Percentiles rank a stretch among this genome's conserved stretches.
phyloP scores from a whole-genome alignment of 345 rosid genomes.

The Erodium maritimum region DNA sequence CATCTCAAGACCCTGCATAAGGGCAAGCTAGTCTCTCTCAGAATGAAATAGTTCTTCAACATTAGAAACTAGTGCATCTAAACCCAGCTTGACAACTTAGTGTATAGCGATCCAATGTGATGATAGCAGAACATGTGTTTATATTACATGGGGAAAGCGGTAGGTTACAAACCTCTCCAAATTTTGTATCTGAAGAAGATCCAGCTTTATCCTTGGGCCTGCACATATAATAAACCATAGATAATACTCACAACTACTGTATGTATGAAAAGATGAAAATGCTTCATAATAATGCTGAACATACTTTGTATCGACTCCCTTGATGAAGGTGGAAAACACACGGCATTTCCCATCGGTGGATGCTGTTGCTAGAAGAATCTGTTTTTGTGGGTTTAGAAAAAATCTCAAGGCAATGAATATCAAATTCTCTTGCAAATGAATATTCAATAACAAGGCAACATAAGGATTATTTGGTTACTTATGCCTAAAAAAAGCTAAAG shows the following conservation, averaged over 20 bases:
- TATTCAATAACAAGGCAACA: neutral
- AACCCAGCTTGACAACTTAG: neutral
- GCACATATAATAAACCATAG: slow-evolving; percentile 10
- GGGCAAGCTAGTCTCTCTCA: neutral
- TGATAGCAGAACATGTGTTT: neutral
- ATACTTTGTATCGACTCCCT: slow-evolving; percentile 90
- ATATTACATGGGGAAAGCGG: slow-evolving; percentile 5
- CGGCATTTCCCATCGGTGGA: slow-evolving; percentile 98
- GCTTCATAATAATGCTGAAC: neutral
- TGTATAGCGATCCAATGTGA: neutral
- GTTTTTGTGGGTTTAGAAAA: slow-evolving; percentile 7
- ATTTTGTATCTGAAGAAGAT: slow-evolving; percentile 64
- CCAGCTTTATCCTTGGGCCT: slow-evolving; percentile 58
- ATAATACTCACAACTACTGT: slow-evolving; percentile 3
- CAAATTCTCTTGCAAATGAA: neutral
- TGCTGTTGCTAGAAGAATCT: slow-evolving; percentile 91
- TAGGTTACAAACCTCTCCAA: slow-evolving; percentile 72
- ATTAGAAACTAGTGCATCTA: neutral
- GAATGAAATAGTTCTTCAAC: neutral
- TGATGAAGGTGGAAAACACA: slow-evolving; percentile 88
- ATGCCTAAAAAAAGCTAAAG: neutral
- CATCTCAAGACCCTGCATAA: neutral
- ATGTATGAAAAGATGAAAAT: neutral
- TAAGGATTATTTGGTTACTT: neutral
- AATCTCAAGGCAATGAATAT: neutral